Evolutionary conservation across 306 rosid genomes (phyloP), one percentile per base, ranked within the genome.

Genomic region (Fragaria nilgerrensis): DNA sequence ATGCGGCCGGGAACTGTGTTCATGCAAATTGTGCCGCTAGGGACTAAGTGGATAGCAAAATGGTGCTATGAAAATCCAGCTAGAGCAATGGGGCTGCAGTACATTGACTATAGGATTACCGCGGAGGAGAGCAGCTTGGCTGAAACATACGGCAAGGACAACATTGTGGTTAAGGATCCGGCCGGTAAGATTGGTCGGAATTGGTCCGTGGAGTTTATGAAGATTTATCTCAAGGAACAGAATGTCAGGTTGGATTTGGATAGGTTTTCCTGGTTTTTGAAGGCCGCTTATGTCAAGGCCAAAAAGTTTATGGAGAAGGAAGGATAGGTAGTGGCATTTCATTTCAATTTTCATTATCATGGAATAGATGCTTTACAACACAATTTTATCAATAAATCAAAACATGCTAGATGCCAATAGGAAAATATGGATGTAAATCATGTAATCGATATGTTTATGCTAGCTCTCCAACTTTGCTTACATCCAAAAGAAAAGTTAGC

Each of bases 201-300:
- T 61, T 61, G 70, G 59, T 27, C 34, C 1, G 47, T 44, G 16
- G 55, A 68, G 37, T 7, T 74, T 32, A 74, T 44, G 45, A 74
- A 44, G n/a, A 61, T 74, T 15, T 74, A 74, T 61, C n/a, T 74
- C 39, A 61, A 74, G 78, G 78, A 74, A 5, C 78, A 74, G 14
- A 63, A 74, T 44, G 44, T 74, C 1, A 43, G n/a, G 70, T 27
- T 59, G 58, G 70, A 74, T 74, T 44, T 74, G 78, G 44, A 27
- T 44, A 44, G 78, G 69, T 74, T 61, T 61, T 17, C 69, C 44
- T 61, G 78, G 59, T 27, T 59, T 45, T 27, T 74, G 22, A 61
- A 61, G 58, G 41, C 58, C n/a, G 70, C 78, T 27, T 75, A 44
- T 61, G 45, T 32, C 7, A 41, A 75, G 45, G 78, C 78, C 32